Conservation (phyloP, 2,329 filamentous ascomycete species). For the Aspergillus hiratsukae region DNA sequence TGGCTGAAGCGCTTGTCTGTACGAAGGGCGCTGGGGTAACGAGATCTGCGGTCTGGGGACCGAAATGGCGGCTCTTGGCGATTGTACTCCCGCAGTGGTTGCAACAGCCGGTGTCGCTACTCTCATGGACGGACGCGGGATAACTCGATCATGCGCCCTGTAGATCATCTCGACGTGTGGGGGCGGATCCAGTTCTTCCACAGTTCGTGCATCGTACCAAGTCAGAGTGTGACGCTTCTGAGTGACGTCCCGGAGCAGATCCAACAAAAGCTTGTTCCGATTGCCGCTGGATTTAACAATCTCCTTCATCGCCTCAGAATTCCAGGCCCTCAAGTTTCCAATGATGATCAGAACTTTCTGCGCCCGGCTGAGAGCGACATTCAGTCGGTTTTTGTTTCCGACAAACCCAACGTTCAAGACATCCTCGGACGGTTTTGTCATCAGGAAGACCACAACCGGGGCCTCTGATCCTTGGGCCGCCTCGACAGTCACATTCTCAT, state of each 20-base stretch:
- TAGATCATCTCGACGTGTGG: background rate
- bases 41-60: background rate
- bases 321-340: background rate
- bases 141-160: background rate
- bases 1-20: background rate
- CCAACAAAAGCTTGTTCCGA: background rate
- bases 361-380: background rate
- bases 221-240: background rate
- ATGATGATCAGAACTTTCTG: background rate
- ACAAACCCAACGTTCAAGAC: background rate
- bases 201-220: background rate
- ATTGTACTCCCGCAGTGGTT: background rate
- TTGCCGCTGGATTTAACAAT: too few species aligned
- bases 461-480: background rate
- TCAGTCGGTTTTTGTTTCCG: background rate
- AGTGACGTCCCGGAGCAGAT: background rate
- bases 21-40: background rate
- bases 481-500: background rate
- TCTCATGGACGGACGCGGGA: background rate
- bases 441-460: background rate
- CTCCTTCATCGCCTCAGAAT: background rate
- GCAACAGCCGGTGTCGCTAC: background rate
- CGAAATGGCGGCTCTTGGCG: background rate
- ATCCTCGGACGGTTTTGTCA: background rate
- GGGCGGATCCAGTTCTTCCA: background rate